Evolutionary conservation across 768 basidiomycete genomes (phyloP).

Genomic region (Mycena galopus): DNA sequence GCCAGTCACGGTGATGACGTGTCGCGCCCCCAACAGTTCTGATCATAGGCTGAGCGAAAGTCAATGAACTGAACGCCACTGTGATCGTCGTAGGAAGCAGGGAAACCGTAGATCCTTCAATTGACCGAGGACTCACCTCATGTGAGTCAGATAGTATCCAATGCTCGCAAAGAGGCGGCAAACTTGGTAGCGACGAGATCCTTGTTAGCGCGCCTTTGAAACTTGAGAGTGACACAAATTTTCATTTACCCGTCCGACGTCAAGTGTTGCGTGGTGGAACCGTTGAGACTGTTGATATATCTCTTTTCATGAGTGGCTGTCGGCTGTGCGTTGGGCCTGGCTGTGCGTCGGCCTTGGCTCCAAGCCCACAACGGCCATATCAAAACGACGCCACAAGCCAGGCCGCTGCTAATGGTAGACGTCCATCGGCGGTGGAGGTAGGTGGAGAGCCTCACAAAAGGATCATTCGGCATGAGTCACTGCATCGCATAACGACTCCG

Average conservation of each 20-base stretch:
- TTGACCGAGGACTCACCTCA: background rate
- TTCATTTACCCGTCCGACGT: background rate
- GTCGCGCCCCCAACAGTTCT: no score
- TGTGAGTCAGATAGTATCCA: background rate
- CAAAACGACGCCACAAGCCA: background rate
- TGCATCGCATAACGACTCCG: no score
- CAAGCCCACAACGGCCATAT: background rate
- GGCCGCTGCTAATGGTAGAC: no score
- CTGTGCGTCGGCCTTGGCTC: background rate
- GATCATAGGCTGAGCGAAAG: no score
- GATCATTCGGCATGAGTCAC: no score
- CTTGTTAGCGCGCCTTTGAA: background rate
- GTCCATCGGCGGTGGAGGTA: no score
- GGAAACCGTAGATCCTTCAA: background rate
- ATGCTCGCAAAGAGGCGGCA: background rate
- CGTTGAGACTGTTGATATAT: background rate
- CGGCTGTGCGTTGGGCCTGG: no score
- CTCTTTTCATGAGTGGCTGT: background rate
- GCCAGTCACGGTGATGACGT: no score
- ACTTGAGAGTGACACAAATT: background rate
- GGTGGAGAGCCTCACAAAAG: no score
- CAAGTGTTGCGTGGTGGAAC: background rate
- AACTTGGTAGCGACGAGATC: background rate
- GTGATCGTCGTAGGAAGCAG: background rate
- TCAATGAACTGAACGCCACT: no score